Percentiles rank a stretch among this genome's conserved stretches.
phyloP scores from a whole-genome alignment of 1,284 basidiomycete genomes.

The Ustilago cynodontis region DNA sequence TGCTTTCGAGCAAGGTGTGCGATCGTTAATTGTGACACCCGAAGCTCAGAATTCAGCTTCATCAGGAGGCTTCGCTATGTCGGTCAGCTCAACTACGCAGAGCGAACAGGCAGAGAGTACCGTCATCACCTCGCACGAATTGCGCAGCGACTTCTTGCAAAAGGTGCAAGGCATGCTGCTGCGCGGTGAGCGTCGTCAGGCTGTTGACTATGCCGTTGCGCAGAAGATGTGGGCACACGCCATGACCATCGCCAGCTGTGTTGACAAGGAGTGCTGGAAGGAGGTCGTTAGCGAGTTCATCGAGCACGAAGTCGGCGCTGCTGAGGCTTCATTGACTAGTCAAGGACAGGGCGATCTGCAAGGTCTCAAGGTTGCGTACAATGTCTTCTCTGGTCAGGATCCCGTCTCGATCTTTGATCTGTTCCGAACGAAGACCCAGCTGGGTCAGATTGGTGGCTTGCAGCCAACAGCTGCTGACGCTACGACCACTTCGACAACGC shows the following conservation, averaged over 20 bases:
- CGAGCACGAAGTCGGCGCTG: constrained; percentile 77
- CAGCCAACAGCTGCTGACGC: constrained; percentile 56
- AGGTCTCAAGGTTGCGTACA: constrained; percentile 66
- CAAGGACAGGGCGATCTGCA: constrained; percentile 51
- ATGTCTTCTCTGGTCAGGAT: constrained; percentile 64
- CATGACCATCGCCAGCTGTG: constrained; percentile 90
- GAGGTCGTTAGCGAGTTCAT: constrained; percentile 89
- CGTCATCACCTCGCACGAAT: constrained; percentile 57
- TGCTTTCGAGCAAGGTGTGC: constrained; percentile 52
- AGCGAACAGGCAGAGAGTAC: constrained; percentile 17
- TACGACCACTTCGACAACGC: constrained; percentile 74
- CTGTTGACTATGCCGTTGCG: constrained; percentile 88
- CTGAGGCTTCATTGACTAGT: constrained; percentile 21
- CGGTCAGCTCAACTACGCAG: constrained; percentile 16
- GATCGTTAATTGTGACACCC: constrained; percentile 35
- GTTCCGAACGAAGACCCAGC: constrained; percentile 60
- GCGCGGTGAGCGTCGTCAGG: constrained; percentile 84
- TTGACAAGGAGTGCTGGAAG: constrained; percentile 93
- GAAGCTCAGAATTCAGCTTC: constrained; percentile 17
- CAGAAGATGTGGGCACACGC: constrained; percentile 95
- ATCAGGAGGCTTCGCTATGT: constrained; percentile 29
- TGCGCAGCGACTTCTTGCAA: constrained; percentile 57
- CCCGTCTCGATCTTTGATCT: constrained; percentile 58
- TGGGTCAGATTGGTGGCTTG: constrained; percentile 34
- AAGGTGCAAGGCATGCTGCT: constrained; percentile 63